phyloP scores from a whole-genome alignment of 1,284 basidiomycete species.

The Cystobasidium pallidum region DNA sequence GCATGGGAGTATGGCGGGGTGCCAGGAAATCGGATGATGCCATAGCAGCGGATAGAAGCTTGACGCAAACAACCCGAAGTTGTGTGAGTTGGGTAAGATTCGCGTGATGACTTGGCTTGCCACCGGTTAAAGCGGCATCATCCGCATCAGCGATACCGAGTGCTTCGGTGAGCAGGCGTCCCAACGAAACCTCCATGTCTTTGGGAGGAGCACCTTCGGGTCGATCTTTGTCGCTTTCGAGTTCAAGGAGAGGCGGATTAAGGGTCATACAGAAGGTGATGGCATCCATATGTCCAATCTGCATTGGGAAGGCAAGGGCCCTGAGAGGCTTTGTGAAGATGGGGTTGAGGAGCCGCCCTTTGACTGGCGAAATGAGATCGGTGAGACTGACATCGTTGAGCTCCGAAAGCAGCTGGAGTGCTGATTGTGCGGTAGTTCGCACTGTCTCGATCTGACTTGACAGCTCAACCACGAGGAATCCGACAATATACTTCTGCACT shows the following conservation, averaged over 20 bases:
- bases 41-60: constrained; percentile 90
- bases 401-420: constrained; percentile 78
- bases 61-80: constrained; percentile 93
- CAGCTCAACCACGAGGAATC: constrained; percentile 87
- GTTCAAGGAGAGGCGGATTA: constrained; percentile 58
- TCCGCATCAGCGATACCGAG: constrained; percentile 95
- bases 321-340: constrained; percentile 98
- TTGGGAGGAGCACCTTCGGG: constrained; percentile 31
- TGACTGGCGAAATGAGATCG: constrained; percentile 81
- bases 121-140: constrained; percentile 76
- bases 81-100: constrained; percentile 81
- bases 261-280: constrained; percentile 77
- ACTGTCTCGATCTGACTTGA: constrained; percentile 85
- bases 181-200: constrained; percentile 67
- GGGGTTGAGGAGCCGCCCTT: constrained; percentile 81
- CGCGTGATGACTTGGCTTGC: constrained; percentile 73
- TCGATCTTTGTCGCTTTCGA: constrained; percentile 53
- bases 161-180: constrained; percentile 90
- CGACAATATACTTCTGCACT: constrained; percentile 64
- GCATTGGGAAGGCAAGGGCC: constrained; percentile 91
- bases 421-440: constrained; percentile 79
- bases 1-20: constrained; percentile 68
- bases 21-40: constrained; percentile 89
- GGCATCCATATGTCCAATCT: constrained; percentile 98
- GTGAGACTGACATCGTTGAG: constrained; percentile 72